Base-by-base conservation (phyloP, 2,329 filamentous ascomycete species). In the Aspergillus sp. region DNA sequence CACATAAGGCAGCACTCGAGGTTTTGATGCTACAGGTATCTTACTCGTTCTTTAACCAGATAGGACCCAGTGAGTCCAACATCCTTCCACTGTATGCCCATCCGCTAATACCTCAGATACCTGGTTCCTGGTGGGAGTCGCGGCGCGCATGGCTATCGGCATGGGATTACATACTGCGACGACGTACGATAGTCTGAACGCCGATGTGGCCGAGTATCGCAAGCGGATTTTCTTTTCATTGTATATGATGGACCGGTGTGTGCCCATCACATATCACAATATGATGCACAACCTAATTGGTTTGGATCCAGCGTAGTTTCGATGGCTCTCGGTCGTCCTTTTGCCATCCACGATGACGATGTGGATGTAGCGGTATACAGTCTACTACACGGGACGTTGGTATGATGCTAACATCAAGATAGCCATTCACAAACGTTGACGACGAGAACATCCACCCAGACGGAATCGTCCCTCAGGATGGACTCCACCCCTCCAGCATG, bases 1-100 rank as follows among this genome's bases (percentile, higher is more conserved):
- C 25, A 17, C n/a, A 13, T 2, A 50, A 75, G 70, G 66, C 71
- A n/a, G 73, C 74, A 0, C 54, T 78, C 6, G 75, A 78, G 42
- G 74, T 71, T 3, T 61, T 78, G 29, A 74, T 74, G 61, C 66
- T 78, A 1, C 76, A 78, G 48, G 75, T 79, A 0, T 78, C 76
- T 0, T 79, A 77, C 45, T 78, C 76, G 0, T 78, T 79, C 51
- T 78, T 79, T 61, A 79, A 77, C 46, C 73, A 76, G 43, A 58
- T 77, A 2, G 76, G 76, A 1, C 76, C 76, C 36, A 78, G 74
- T 76, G 60, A 45, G 67, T 68, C 4, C 9, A 7, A 31, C n/a
- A 11, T 5, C 0, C 7, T 9, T 20, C 14, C 1, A 10, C 29
- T 10, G 31, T 23, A 10, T 2, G 9, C 17, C 43, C 11, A 38